Conservation (phyloP, 139 green algal genomes). For the Pleodorina starrii region DNA sequence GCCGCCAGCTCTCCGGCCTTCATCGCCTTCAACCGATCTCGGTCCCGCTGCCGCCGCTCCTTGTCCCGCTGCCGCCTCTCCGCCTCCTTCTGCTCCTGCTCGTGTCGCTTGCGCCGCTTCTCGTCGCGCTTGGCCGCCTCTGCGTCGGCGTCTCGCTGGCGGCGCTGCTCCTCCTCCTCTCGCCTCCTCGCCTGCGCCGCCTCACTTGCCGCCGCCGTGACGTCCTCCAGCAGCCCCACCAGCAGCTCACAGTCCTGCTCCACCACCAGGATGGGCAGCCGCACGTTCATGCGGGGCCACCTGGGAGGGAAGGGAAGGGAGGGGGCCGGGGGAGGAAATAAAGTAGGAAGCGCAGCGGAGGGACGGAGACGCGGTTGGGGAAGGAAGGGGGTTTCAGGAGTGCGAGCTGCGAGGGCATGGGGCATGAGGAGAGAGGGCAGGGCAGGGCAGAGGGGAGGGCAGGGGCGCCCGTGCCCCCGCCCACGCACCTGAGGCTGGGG, state of each 20-base stretch:
- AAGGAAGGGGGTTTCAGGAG: too few species aligned
- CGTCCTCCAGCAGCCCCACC: slow-evolving; percentile 15
- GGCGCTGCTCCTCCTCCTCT: background rate
- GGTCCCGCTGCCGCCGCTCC: slow-evolving; percentile 8
- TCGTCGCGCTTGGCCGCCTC: background rate
- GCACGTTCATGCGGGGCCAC: slow-evolving; percentile 24
- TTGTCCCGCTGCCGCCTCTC: slow-evolving; percentile 9
- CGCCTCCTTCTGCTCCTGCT: background rate
- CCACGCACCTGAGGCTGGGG: slow-evolving; percentile 11
- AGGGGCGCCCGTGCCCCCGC: too few species aligned
- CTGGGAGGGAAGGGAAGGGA: background rate
- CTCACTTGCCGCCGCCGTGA: background rate
- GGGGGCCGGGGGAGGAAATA: background rate
- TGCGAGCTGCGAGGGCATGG: background rate
- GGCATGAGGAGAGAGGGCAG: background rate
- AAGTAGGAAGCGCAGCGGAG: too few species aligned
- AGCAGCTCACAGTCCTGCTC: slow-evolving; percentile 39
- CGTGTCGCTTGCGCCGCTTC: background rate
- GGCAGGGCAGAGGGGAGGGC: background rate
- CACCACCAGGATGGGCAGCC: slow-evolving; percentile 27
- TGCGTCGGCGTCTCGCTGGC: background rate
- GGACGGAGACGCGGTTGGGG: too few species aligned
- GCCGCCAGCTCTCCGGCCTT: background rate
- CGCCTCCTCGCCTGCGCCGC: background rate
- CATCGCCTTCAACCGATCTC: background rate